These are phyloP conservation scores for Obba rivulosa DNA, from an alignment of 768 basidiomycete species.

Conservation along the genomic window DNA sequence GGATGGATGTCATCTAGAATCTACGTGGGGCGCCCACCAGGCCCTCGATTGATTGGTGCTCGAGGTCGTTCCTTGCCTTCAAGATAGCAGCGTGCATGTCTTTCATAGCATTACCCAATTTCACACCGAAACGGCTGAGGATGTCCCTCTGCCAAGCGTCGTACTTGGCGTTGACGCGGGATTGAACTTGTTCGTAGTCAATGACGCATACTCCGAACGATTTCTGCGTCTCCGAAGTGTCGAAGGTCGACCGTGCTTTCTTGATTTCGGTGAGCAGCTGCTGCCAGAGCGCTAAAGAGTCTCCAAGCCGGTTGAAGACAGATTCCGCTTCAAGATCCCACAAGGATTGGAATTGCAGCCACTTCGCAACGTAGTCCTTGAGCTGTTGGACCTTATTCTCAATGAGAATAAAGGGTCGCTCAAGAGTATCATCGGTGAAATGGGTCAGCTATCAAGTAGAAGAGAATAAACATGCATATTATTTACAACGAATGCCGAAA, in stretches of 20 bases:
- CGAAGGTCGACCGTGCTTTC: conserved; percentile 92
- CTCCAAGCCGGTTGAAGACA: conserved; percentile 92
- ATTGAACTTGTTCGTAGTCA: conserved; percentile 97
- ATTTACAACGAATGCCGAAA: not conserved
- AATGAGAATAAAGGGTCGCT: conserved; percentile 79
- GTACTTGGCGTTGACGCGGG: conserved; percentile 97
- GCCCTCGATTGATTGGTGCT: conserved; percentile 94
- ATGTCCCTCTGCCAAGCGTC: conserved; percentile 98
- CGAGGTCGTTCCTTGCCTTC: conserved; percentile 92
- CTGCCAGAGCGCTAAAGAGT: conserved; percentile 91
- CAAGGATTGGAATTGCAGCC: conserved; percentile 97
- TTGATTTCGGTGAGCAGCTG: conserved; percentile 96
- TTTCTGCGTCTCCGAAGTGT: conserved; percentile 90
- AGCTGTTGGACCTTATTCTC: conserved; percentile 86
- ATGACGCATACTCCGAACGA: conserved; percentile 91
- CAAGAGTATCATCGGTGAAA: conserved; percentile 68
- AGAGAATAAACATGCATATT: conserved; percentile 6
- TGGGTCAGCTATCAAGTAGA: conserved; percentile 52
- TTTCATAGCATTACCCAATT: conserved; percentile 94
- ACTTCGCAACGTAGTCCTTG: conserved; percentile 89
- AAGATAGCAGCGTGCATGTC: conserved; percentile 92
- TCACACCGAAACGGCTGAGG: conserved; percentile 84
- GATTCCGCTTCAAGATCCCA: conserved; percentile 98
- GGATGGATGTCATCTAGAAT: conserved; percentile 9
- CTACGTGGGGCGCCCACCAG: conserved; percentile 54